Evolutionary conservation across 305 asterid species (phyloP).

Genomic region (Striga hermonthica): DNA sequence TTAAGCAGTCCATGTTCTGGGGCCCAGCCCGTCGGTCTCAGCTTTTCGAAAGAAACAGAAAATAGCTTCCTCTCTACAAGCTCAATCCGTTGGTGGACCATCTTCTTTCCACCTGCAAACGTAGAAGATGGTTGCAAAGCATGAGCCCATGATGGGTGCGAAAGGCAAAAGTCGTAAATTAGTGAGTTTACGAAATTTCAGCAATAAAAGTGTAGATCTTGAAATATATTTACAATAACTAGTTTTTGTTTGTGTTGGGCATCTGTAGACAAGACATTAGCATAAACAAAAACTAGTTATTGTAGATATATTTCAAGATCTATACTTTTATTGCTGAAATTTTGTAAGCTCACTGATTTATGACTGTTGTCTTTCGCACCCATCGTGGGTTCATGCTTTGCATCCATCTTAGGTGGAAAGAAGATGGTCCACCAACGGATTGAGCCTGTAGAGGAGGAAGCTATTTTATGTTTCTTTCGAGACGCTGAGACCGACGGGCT

Average conservation of each 20-base stretch:
- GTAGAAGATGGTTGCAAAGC: neutral
- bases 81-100: neutral
- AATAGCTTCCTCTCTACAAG: neutral
- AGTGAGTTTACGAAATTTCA: neutral
- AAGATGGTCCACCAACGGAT: neutral
- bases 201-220: too few species aligned
- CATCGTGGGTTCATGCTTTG: neutral
- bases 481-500: neutral
- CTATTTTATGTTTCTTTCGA: neutral
- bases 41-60: neutral
- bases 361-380: neutral
- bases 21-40: neutral
- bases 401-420: neutral
- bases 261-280: too few species aligned
- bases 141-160: conserved; percentile 2
- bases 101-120: neutral
- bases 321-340: neutral
- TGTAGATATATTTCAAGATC: neutral
- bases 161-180: neutral
- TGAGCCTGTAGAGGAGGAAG: neutral
- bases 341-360: neutral
- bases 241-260: too few species aligned
- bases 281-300: too few species aligned
- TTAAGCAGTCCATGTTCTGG: neutral
- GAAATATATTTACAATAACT: neutral